Percentiles rank a stretch among this genome's conserved stretches.
Evolutionary conservation across 352 stramenopile genomes (phyloP).

Genomic region (Phytophthora fragariae): DNA sequence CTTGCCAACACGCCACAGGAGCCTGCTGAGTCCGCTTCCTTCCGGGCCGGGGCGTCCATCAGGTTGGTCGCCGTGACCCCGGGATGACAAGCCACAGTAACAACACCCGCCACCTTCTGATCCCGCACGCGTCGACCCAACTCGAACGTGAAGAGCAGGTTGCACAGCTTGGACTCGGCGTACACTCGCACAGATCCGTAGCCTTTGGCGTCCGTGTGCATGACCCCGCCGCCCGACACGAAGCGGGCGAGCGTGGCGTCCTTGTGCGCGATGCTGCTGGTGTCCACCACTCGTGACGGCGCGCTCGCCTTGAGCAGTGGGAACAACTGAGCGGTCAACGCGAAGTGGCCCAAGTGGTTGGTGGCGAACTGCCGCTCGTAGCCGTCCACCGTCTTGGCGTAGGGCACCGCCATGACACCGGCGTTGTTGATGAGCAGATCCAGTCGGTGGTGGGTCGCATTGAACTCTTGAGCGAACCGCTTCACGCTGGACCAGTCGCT

Average conservation of each 20-base stretch:
- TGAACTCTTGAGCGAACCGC: slow-evolving; percentile 54
- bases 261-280: slow-evolving; percentile 48
- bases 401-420: slow-evolving; percentile 31
- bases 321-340: slow-evolving; percentile 54
- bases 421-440: slow-evolving; percentile 50
- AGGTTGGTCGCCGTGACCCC: slow-evolving; percentile 41
- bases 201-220: slow-evolving; percentile 7
- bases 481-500: slow-evolving; percentile 50
- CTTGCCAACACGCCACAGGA: slow-evolving; percentile 9
- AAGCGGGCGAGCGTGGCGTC: slow-evolving; percentile 27
- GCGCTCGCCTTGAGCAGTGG: slow-evolving; percentile 40
- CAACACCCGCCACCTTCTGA: slow-evolving; percentile 30
- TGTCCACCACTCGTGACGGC: slow-evolving; percentile 31
- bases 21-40: slow-evolving; percentile 11
- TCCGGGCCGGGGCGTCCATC: slow-evolving; percentile 16
- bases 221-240: slow-evolving; percentile 17
- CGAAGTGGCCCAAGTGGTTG: slow-evolving; percentile 43
- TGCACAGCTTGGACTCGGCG: slow-evolving; percentile 56
- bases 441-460: slow-evolving; percentile 36
- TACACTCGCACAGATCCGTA: slow-evolving; percentile 45
- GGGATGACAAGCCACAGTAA: slow-evolving; percentile 42
- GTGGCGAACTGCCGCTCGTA: slow-evolving; percentile 42
- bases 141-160: slow-evolving; percentile 65
- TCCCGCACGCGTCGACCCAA: slow-evolving; percentile 43
- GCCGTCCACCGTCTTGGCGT: slow-evolving; percentile 28